Base-by-base conservation (phyloP, 495 filamentous ascomycete genomes). In the Ramalina intermedia region DNA sequence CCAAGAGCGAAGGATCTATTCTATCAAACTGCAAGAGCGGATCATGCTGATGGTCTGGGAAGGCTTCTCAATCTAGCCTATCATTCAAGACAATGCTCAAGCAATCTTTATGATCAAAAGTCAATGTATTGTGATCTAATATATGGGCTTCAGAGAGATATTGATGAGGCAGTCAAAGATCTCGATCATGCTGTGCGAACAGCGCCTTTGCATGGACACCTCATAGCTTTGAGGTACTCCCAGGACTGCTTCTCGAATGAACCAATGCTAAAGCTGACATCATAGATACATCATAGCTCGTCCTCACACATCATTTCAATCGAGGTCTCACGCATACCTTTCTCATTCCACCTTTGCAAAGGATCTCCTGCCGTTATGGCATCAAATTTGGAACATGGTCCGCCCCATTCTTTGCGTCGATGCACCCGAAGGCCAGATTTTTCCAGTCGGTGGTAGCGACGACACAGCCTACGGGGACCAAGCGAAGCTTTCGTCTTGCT, bases 401-500 rank as follows among this genome's bases (percentile, higher is more conserved):
- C 78, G 75, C 55, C 70, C 78, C 41, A 73, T 89, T 12, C 72
- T 98, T 3, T 98, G 91, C 55, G 77, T 86, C 53, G 90, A 94
- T 56, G 89, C 89, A 11, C 91, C 91, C 0, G 90, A 96, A 62
- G 89, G 91, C 2, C 78, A 89, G 62, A 6, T 37, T 6, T 16
- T 35, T 6, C 16, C 44, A 6, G 67, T 85, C 1, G 83, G 85
- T 2, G 76, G 85, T 53, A 79, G 85, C 7, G 57, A 80, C 16
- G 82, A 89, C 46, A 75, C 75, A 9, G 72, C 82, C 20, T 81
- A 81, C 2, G 62, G 79, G 1, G 75, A 80, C 41, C 94, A 96
- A 58, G 85, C 90, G 58, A 69, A 88, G 29, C 67, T 96, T 41
- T 94, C 87, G 27, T 98, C 94, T 58, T 90, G 83, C 39, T 98